Evolutionary conservation across 2,329 filamentous ascomycete genomes (phyloP), one percentile per base, ranked within the genome.

Genomic region (Nothophaeocryptopus gaeumannii): DNA sequence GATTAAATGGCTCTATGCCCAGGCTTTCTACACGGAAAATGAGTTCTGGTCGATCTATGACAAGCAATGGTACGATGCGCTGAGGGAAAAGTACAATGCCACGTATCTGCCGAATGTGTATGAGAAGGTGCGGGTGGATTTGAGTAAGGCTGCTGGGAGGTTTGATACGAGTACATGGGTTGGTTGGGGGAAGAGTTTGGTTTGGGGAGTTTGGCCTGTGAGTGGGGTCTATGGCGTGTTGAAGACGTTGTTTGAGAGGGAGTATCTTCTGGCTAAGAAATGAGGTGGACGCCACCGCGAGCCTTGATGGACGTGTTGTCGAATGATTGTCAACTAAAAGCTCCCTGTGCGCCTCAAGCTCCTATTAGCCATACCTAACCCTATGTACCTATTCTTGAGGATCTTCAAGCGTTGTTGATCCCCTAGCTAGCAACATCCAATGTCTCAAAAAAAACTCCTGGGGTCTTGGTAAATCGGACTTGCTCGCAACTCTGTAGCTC

Each of bases 1-100:
- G 2, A 81, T 86, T 74, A 95, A 95, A 73, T 93, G 88, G 86
- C 74, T 95, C 10, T 95, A 95, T 68, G 88, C 89, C 2, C 86
- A 92, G 63, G 86, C 88, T 0, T 95, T 90, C 72, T 93, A 93
- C 67, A 78, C 79, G n/a, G 79, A 86, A 63, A 72, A 78, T 0
- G 81, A 87, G 63, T 89, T 88, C 69, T 88, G 84, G 83, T 61
- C 71, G 31, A 73, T 83, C 44, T 88, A 88, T 65, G 75, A 80
- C 41, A 69, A 72, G 37, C 61, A 65, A 14, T 81, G 77, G 77
- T 89, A 89, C 65, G 78, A 86, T 30, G 72, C 63, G 1, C 71
- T 89, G 58, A 73, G 86, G 12, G 54, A 63, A 16, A 86, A 84
- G 64, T 89, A 86, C 68, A 66, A 75, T 40, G 86, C 85, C 10